Evolutionary conservation across 2,329 filamentous ascomycete genomes (phyloP).

Genomic region (Diaporthe amygdali): DNA sequence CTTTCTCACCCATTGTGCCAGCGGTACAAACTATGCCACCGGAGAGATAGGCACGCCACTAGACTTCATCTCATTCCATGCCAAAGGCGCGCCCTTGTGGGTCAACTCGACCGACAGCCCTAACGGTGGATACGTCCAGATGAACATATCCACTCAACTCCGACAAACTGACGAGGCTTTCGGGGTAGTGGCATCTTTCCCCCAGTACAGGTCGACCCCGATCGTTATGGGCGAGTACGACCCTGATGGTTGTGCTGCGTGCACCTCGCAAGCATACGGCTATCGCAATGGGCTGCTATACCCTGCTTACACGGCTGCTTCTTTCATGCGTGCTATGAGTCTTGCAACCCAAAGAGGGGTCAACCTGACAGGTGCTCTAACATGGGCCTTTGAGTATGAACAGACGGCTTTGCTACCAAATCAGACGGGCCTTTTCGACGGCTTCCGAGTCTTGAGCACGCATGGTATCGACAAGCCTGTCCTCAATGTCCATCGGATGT

Average conservation of each 20-base stretch:
- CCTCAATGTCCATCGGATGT: constrained; percentile 13
- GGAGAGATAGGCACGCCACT: background rate
- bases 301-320: constrained; percentile 9
- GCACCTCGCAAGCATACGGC: constrained; percentile 4
- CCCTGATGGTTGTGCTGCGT: constrained; percentile 16
- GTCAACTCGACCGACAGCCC: constrained; percentile 7
- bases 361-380: background rate
- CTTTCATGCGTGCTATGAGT: constrained; percentile 1
- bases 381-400: constrained; percentile 17
- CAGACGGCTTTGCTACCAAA: constrained; percentile 8
- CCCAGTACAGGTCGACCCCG: background rate
- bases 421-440: constrained; percentile 4
- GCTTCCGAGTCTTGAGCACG: constrained; percentile 8
- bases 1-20: background rate
- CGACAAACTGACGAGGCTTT: constrained; percentile 13
- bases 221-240: constrained; percentile 17
- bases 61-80: constrained; percentile 12
- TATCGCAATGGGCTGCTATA: constrained; percentile 13
- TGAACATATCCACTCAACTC: constrained; percentile 13
- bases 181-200: background rate
- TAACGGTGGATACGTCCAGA: background rate
- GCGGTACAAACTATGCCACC: constrained; percentile 12
- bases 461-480: constrained; percentile 17
- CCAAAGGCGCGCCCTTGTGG: constrained; percentile 3
- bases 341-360: background rate